These are phyloP conservation scores for Exophiala phaeomuriformis DNA, from an alignment of 2,329 filamentous ascomycete species.

Conservation along the genomic window DNA sequence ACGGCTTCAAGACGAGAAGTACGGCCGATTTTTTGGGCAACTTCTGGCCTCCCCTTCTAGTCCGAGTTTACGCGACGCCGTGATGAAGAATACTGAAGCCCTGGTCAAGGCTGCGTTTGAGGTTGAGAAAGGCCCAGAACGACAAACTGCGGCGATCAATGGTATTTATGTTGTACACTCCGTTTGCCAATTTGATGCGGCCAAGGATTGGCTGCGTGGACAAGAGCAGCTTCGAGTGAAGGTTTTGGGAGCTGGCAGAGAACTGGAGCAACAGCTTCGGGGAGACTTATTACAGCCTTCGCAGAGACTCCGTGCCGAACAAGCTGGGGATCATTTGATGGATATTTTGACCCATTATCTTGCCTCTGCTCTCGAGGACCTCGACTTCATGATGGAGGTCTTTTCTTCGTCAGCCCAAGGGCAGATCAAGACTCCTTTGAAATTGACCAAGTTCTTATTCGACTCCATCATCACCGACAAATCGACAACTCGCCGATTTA, in stretches of 20 bases:
- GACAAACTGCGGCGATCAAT: constrained; percentile 75
- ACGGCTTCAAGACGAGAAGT: constrained; percentile 74
- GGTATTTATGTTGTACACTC: constrained; percentile 79
- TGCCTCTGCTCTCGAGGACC: constrained; percentile 62
- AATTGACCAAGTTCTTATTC: constrained; percentile 77
- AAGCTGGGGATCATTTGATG: constrained; percentile 84
- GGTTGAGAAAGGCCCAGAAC: constrained; percentile 57
- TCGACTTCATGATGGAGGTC: constrained; percentile 77
- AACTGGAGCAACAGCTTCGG: constrained; percentile 67
- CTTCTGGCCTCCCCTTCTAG: constrained; percentile 71
- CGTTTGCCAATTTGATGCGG: constrained; percentile 59
- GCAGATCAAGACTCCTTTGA: constrained; percentile 69
- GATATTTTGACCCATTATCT: constrained; percentile 75
- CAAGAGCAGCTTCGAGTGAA: constrained; percentile 52
- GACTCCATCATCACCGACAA: constrained; percentile 73
- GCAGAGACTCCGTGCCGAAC: constrained; percentile 76
- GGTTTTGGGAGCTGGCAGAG: constrained; percentile 60
- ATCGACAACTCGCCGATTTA: constrained; percentile 78
- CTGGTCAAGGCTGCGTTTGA: constrained; percentile 61
- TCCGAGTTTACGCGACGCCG: constrained; percentile 63
- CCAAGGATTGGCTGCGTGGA: constrained; percentile 58
- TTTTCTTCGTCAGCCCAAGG: constrained; percentile 77
- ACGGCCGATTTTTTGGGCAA: constrained; percentile 86
- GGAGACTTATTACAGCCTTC: constrained; percentile 61
- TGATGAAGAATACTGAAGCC: constrained; percentile 64